Conservation (phyloP, 2,329 filamentous ascomycete species). For the Apiospora malaysiana region DNA sequence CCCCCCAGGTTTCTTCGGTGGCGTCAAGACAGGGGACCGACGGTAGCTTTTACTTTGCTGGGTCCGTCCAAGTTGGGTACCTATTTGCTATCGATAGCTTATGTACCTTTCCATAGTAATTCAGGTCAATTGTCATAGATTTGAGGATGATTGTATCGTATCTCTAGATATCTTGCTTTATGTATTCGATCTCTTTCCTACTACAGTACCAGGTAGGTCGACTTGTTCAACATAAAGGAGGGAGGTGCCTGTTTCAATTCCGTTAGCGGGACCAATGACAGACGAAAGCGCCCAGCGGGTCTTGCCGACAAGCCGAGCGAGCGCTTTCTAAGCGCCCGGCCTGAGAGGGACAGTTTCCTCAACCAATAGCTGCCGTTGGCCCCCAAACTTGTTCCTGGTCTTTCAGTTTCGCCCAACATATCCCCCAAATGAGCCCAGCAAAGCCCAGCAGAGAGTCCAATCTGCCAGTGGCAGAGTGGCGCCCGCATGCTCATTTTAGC, state of each 20-base stretch:
- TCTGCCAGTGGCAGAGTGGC: not conserved
- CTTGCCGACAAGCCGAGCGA: slow-evolving; percentile 23
- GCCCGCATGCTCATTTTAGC: slow-evolving; percentile 8
- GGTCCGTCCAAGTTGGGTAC: too few species aligned
- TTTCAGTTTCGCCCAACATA: not conserved
- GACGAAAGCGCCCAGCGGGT: not conserved
- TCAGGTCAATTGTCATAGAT: not conserved
- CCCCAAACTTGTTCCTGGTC: slow-evolving; percentile 2
- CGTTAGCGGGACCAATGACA: not conserved
- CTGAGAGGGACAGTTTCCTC: not conserved
- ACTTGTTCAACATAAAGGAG: not conserved
- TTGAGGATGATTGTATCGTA: not conserved
- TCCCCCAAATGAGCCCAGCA: slow-evolving; percentile 5
- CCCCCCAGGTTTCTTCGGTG: not conserved
- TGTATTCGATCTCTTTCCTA: not conserved
- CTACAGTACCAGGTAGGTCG: too few species aligned
- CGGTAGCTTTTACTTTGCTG: not conserved
- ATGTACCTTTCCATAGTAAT: too few species aligned
- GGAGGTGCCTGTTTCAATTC: not conserved
- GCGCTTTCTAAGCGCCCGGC: slow-evolving; percentile 25
- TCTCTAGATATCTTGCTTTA: not conserved
- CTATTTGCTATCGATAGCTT: not conserved
- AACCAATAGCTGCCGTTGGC: slow-evolving; percentile 8
- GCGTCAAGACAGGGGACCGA: not conserved
- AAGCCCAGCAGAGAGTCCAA: too few species aligned